Evolutionary conservation across 305 asterid species (phyloP), one percentile per base, ranked within the genome.

Genomic region (Fraxinus platypoda): DNA sequence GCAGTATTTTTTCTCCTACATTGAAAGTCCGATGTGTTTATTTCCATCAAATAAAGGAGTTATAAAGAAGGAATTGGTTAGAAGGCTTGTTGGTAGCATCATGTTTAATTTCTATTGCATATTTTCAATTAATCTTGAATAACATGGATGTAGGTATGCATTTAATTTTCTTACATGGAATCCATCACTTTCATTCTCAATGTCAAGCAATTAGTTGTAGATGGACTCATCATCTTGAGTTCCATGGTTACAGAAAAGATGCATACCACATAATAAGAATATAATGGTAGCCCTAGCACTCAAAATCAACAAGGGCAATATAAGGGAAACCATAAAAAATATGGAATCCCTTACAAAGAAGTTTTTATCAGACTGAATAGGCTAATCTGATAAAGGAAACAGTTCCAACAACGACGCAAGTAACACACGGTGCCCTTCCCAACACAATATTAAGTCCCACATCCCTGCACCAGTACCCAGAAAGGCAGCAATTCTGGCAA

Each of bases 401-500:
- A 13, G 92, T 83, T 43, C 98, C 98, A 6, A 88, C 93, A 3
- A 95, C 98, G 19, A 95, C 77, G n/a, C 95, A 92, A n/a, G 92
- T 88, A 25, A 95, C 94, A 66, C 93, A 94, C 79, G 91, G 88
- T 59, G 97, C 94, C 23, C 95, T 97, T 13, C 98, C 98, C 66
- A 93, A 88, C 35, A 93, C 97, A 81, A 95, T 88, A 83, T 93
- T 94, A 75, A 94, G 81, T 9, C 98, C 97, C 75, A 94, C 95
- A 25, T 86, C 93, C 94, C 94, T 1, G 97, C 92, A 89, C 87
- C 91, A 21, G 82, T 79, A n/a, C 95, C 94, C 35, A 83, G 84
- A 31, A 93, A 94, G 37, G 98, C 91, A 80, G 97, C 98, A 74
- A 93, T 90, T 73, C 97, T 90, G 17, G 95, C 89, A 83, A 94